Conservation (phyloP, 345 rosid genomes). For the Eucalyptus cladocalyx region DNA sequence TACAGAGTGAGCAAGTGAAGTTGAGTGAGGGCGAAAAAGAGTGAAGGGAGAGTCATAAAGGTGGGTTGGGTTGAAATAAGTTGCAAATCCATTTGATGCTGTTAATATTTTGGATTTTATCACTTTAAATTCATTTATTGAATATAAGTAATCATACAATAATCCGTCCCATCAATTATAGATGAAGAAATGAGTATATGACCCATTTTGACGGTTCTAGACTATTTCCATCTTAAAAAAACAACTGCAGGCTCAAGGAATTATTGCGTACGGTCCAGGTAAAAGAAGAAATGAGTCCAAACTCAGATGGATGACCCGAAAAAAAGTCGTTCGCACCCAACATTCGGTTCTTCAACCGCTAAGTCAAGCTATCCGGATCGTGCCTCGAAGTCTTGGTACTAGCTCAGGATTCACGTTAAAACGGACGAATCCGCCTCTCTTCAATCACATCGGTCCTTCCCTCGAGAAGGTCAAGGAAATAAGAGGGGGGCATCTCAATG, state of each 20-base stretch:
- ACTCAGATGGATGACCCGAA: background rate
- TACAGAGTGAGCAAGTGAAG: too few relatives aligned
- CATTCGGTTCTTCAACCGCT: background rate
- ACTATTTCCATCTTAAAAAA: background rate
- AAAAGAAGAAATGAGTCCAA: fast-evolving
- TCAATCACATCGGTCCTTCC: background rate
- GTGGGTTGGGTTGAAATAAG: background rate
- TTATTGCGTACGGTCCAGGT: background rate
- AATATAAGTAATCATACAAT: background rate
- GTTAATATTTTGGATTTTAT: background rate
- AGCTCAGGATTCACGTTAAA: background rate
- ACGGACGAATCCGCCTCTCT: too few relatives aligned
- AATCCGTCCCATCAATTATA: fast-evolving
- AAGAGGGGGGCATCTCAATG: background rate
- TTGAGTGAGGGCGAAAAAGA: background rate
- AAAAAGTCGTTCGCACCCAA: background rate
- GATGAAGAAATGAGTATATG: background rate
- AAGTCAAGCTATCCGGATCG: background rate
- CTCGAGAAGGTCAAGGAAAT: background rate
- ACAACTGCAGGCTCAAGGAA: fast-evolving
- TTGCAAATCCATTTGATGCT: too few relatives aligned
- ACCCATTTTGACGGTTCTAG: background rate
- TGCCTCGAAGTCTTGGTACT: background rate
- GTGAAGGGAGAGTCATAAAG: background rate
- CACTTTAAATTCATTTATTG: too few relatives aligned